phyloP scores from a whole-genome alignment of 257 asterid species.

The Gardenia jasminoides region DNA sequence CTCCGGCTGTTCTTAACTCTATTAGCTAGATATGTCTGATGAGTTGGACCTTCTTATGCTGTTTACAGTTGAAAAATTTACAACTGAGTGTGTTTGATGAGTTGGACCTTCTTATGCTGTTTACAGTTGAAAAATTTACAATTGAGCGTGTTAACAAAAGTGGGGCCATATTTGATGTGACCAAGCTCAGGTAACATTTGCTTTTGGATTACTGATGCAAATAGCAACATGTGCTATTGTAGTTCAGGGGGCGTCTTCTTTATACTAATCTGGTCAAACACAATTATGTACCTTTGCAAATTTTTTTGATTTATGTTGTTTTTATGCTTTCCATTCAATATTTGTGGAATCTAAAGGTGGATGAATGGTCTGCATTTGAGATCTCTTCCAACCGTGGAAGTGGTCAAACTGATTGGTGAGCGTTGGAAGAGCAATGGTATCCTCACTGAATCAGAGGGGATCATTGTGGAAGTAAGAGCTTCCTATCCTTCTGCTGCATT shows the following conservation, averaged over 20 bases:
- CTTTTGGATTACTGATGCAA: neutral
- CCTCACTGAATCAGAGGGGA: constrained; percentile 61
- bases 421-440: constrained; percentile 71
- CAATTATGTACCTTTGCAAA: neutral
- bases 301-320: constrained; percentile 13
- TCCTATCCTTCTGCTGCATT: neutral
- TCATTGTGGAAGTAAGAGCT: constrained; percentile 60
- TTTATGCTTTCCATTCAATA: constrained; percentile 14
- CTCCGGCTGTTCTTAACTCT: neutral
- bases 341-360: constrained; percentile 66
- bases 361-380: constrained; percentile 94
- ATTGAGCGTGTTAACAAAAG: constrained; percentile 90
- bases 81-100: constrained; percentile 69
- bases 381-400: constrained; percentile 62
- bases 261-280: constrained; percentile 12
- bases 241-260: neutral
- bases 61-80: constrained; percentile 72
- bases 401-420: constrained; percentile 60
- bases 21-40: neutral
- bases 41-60: constrained; percentile 24
- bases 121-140: constrained; percentile 78
- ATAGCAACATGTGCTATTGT: neutral
- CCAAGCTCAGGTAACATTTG: constrained; percentile 73
- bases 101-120: constrained; percentile 25
- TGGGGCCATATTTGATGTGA: constrained; percentile 84